phyloP scores from a whole-genome alignment of 73 alveolate genomes.

The Breviolum minutum region DNA sequence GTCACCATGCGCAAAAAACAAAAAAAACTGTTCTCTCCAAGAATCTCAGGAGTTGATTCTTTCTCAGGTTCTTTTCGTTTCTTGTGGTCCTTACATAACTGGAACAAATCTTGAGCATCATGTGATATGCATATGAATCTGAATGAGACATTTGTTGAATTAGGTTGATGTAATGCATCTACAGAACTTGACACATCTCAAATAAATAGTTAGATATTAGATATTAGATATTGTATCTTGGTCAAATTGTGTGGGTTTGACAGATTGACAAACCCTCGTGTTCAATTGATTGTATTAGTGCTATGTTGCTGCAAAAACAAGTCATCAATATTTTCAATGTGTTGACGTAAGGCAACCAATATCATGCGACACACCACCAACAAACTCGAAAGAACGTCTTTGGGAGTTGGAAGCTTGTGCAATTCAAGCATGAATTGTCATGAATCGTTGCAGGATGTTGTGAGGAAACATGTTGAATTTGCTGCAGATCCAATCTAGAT shows the following conservation, averaged over 20 bases:
- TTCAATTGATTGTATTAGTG: background rate
- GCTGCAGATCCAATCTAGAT: background rate
- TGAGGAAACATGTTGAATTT: background rate
- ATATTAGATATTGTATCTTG: background rate
- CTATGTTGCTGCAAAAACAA: background rate
- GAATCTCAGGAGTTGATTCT: background rate
- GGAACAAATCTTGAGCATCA: background rate
- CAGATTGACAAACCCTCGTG: no score
- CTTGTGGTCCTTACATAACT: background rate
- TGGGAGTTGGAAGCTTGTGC: no score
- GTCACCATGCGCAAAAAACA: background rate
- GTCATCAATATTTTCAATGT: background rate
- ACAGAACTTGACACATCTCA: background rate
- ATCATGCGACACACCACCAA: background rate
- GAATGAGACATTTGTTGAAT: background rate
- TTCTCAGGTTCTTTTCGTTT: background rate
- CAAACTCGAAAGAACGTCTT: background rate
- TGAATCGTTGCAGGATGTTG: background rate
- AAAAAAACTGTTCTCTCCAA: background rate
- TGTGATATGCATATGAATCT: background rate
- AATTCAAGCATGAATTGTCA: background rate
- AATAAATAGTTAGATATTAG: background rate
- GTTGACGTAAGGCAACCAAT: background rate
- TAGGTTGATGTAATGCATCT: background rate
- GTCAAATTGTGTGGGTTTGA: no score